Evolutionary conservation across 179 eudicot species (phyloP).

Genomic region (Actinidia chinensis): DNA sequence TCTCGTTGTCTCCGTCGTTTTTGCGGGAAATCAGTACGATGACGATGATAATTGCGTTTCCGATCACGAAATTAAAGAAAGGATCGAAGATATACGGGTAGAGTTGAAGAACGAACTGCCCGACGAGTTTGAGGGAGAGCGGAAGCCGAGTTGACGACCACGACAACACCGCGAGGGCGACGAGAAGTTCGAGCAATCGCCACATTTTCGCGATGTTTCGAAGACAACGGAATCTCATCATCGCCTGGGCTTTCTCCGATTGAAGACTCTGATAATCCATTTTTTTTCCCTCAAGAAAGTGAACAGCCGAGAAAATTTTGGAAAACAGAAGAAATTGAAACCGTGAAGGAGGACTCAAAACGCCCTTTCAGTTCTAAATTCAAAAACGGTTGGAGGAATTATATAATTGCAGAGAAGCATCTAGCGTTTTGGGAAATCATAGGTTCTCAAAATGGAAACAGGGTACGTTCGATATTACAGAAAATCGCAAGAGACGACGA

Average conservation of each 20-base stretch:
- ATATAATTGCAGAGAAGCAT: neutral
- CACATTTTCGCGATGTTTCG: slow-evolving; percentile 34
- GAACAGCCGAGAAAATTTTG: neutral
- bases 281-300: neutral
- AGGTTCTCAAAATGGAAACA: neutral
- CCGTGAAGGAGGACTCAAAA: neutral
- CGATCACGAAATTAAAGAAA: slow-evolving; percentile 56
- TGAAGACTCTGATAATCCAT: slow-evolving; percentile 37
- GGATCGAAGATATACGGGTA: slow-evolving; percentile 41
- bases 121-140: slow-evolving; percentile 22
- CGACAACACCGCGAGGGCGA: slow-evolving; percentile 39
- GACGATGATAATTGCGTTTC: slow-evolving; percentile 52
- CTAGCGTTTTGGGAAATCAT: neutral
- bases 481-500: neutral
- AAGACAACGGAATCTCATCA: slow-evolving; percentile 41
- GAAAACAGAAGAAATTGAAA: neutral
- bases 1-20: slow-evolving; percentile 9
- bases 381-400: neutral
- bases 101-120: slow-evolving; percentile 19
- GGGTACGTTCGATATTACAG: neutral
- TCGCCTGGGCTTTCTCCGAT: slow-evolving; percentile 57
- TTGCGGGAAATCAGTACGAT: slow-evolving; percentile 34
- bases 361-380: neutral
- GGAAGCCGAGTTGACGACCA: slow-evolving; percentile 51
- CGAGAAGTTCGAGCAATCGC: slow-evolving; percentile 34